Evolutionary conservation across 306 rosid species (phyloP).

Genomic region (Purshia tridentata): DNA sequence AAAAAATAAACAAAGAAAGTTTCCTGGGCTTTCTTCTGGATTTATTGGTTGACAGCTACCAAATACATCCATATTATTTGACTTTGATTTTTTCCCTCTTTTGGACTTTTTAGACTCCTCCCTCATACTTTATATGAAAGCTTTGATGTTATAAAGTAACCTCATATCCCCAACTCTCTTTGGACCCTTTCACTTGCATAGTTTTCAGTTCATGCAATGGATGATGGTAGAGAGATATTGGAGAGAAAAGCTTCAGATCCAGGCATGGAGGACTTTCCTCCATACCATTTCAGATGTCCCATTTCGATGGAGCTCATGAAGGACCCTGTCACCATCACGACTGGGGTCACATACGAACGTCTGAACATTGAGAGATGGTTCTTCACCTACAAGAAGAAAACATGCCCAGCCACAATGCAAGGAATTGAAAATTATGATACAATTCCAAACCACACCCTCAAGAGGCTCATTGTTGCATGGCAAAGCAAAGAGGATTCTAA

Average conservation of each 20-base stretch:
- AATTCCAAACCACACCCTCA: slow-evolving; percentile 54
- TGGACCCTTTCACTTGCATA: neutral
- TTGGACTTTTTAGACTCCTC: slow-evolving; percentile 13
- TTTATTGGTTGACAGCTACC: slow-evolving; percentile 29
- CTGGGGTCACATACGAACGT: slow-evolving; percentile 59
- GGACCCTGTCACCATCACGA: slow-evolving; percentile 49
- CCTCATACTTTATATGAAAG: neutral
- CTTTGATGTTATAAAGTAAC: neutral
- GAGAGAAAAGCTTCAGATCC: slow-evolving; percentile 1
- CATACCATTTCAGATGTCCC: slow-evolving; percentile 48
- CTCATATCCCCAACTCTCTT: neutral
- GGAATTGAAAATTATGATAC: slow-evolving; percentile 20
- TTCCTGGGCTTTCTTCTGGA: slow-evolving; percentile 27
- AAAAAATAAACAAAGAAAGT: slow-evolving; percentile 1
- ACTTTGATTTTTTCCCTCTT: slow-evolving; percentile 33
- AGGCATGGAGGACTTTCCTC: slow-evolving; percentile 44
- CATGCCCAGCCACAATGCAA: slow-evolving; percentile 61
- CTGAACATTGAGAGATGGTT: slow-evolving; percentile 51
- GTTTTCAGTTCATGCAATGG: no score
- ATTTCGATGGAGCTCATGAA: slow-evolving; percentile 54
- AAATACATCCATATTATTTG: slow-evolving; percentile 25
- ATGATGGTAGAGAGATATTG: neutral
- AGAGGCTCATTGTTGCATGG: slow-evolving; percentile 52
- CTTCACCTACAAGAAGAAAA: slow-evolving; percentile 48
- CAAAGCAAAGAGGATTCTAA: slow-evolving; percentile 2